Percentiles rank a stretch among this genome's conserved stretches.
Conservation (phyloP, 2,329 filamentous ascomycete genomes). For the Penicillium verrucosum region DNA sequence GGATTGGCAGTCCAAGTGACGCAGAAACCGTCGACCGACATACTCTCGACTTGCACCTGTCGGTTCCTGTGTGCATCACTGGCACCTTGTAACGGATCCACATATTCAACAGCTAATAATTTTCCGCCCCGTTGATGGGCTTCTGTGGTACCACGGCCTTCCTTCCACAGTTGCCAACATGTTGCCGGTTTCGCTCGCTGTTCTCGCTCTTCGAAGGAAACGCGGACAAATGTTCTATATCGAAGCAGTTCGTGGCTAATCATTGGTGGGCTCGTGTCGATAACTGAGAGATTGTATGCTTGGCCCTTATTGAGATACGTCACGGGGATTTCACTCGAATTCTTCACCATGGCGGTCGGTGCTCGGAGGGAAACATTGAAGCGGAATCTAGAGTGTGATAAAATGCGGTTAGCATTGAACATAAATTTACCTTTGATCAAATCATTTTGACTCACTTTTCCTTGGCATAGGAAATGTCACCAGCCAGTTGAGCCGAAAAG, state of each 20-base stretch:
- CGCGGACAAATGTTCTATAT: constrained; percentile 88
- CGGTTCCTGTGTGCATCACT: constrained; percentile 56
- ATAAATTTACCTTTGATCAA: constrained; percentile 12
- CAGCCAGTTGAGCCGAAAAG: constrained; percentile 20
- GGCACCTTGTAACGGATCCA: constrained; percentile 61
- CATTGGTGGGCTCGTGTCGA: constrained; percentile 68
- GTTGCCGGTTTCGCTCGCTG: constrained; percentile 77
- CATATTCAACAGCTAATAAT: constrained; percentile 90
- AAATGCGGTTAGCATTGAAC: constrained; percentile 13
- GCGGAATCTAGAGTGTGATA: constrained; percentile 62
- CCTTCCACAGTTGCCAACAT: constrained; percentile 94
- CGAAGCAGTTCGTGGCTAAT: constrained; percentile 60
- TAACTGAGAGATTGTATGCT: constrained; percentile 80
- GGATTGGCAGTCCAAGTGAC: constrained; percentile 79
- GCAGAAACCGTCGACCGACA: constrained; percentile 91
- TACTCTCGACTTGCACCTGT: constrained; percentile 66
- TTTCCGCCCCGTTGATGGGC: constrained; percentile 90
- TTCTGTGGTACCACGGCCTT: constrained; percentile 91
- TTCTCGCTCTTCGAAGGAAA: constrained; percentile 95
- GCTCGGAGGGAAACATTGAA: constrained; percentile 89
- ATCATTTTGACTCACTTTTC: constrained; percentile 51
- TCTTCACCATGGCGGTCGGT: constrained; percentile 88
- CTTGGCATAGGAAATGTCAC: constrained; percentile 26
- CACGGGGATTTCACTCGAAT: constrained; percentile 86
- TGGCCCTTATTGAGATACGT: constrained; percentile 98